phyloP scores from a whole-genome alignment of 768 basidiomycete species.

The Lactarius sp. region DNA sequence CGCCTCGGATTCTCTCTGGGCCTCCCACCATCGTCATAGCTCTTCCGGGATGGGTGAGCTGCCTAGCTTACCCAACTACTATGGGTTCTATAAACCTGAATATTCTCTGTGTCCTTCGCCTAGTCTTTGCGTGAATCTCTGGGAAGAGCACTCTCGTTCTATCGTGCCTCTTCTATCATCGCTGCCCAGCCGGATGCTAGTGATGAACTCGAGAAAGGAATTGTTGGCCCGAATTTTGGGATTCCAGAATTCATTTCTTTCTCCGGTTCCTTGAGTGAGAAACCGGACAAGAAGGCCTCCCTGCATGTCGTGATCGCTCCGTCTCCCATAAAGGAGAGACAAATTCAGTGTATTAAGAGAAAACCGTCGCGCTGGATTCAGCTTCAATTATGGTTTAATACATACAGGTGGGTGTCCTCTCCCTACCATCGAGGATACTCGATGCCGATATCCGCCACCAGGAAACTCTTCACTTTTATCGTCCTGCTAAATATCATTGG shows the following conservation, averaged over 20 bases:
- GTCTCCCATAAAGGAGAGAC: neutral
- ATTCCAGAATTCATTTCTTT: slow-evolving; percentile 1
- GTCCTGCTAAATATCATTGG: slow-evolving; percentile 33
- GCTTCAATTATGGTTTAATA: slow-evolving; percentile 37
- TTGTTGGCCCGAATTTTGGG: neutral
- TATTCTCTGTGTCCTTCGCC: neutral
- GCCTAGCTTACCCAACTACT: neutral
- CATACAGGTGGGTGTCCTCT: slow-evolving; percentile 32
- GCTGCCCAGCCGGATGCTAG: neutral
- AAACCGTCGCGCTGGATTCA: slow-evolving; percentile 30
- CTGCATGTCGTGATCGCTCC: slow-evolving; percentile 12
- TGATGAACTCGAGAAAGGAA: slow-evolving; percentile 19
- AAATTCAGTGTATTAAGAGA: slow-evolving; percentile 24
- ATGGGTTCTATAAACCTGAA: neutral
- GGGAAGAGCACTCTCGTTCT: slow-evolving; percentile 15
- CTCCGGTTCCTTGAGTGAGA: neutral
- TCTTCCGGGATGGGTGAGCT: slow-evolving; percentile 20
- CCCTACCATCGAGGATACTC: neutral
- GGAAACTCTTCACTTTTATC: slow-evolving; percentile 36
- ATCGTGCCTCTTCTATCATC: neutral
- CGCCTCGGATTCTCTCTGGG: slow-evolving; percentile 20
- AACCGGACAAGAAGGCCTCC: neutral
- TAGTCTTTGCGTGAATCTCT: slow-evolving; percentile 14
- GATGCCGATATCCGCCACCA: slow-evolving; percentile 17
- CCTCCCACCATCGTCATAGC: slow-evolving; percentile 6